A percentile compares a stretch with the other conserved stretches of the same genome.
Evolutionary conservation across 495 filamentous ascomycete species (phyloP).

Genomic region (Aspergillus baeticus): DNA sequence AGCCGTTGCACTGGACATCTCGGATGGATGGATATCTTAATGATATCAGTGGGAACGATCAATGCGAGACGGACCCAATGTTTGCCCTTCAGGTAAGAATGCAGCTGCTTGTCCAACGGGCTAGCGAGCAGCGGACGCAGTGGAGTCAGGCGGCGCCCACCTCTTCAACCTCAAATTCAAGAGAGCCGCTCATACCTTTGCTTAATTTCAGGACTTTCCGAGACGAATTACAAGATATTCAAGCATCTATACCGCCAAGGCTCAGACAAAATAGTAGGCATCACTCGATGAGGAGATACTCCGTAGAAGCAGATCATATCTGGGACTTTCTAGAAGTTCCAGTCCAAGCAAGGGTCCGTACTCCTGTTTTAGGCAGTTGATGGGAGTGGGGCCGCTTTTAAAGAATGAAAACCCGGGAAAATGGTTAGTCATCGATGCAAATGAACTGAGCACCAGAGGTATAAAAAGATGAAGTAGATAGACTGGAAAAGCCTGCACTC

Average conservation of each 20-base stretch:
- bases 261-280: neutral
- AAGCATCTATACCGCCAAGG: neutral
- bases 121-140: neutral
- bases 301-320: too few species aligned
- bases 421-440: neutral
- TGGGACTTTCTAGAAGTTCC: too few species aligned
- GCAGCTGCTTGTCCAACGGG: neutral
- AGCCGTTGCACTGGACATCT: neutral
- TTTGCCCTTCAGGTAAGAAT: neutral
- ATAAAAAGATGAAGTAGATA: neutral
- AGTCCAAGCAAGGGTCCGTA: too few species aligned
- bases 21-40: neutral
- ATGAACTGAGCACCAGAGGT: neutral
- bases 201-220: neutral
- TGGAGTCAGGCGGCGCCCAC: neutral
- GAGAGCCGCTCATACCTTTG: neutral
- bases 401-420: neutral
- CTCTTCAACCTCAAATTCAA: neutral
- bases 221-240: neutral
- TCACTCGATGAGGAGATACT: too few species aligned
- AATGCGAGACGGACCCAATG: neutral
- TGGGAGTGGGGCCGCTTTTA: slow-evolving; percentile 14
- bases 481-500: neutral
- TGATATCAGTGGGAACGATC: neutral
- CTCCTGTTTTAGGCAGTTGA: slow-evolving; percentile 18